phyloP scores from a whole-genome alignment of 2,329 filamentous ascomycete species.

The Talaromyces sp. region DNA sequence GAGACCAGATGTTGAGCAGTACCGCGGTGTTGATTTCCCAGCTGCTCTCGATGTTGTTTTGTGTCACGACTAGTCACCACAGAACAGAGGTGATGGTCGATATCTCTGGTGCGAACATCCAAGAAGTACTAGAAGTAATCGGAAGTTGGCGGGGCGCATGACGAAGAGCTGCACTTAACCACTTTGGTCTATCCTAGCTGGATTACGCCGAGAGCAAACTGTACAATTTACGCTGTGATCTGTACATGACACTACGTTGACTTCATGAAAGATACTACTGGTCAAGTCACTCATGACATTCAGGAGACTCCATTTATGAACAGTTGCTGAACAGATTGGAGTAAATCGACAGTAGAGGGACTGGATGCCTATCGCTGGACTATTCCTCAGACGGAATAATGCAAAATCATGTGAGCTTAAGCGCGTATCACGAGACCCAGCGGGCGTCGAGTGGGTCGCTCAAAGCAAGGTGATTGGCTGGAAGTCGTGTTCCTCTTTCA shows the following conservation, averaged over 20 bases:
- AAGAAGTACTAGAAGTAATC: not conserved
- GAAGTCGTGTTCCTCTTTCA: not conserved
- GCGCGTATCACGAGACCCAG: slow-evolving; percentile 7
- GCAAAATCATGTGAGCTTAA: not conserved
- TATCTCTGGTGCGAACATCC: not conserved
- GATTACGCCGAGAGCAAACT: not conserved
- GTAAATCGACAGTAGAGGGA: not conserved
- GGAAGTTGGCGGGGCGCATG: slow-evolving; percentile 20
- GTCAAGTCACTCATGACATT: not conserved
- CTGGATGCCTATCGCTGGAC: not conserved
- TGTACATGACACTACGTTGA: not conserved
- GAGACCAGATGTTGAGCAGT: not conserved
- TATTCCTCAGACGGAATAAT: not conserved
- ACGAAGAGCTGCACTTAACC: slow-evolving; percentile 10
- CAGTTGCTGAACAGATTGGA: not conserved
- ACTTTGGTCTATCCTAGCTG: not conserved
- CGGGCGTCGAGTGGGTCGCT: not conserved
- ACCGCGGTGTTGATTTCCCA: not conserved
- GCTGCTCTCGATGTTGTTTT: not conserved
- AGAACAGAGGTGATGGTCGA: not conserved
- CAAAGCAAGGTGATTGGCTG: not conserved
- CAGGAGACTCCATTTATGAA: not conserved
- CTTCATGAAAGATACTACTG: not conserved
- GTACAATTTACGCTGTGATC: not conserved
- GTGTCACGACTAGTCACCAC: not conserved